Evolutionary conservation across 2,329 filamentous ascomycete species (phyloP), one percentile per base, ranked within the genome.

Genomic region (Pseudopyrenochaeta lycopersici): DNA sequence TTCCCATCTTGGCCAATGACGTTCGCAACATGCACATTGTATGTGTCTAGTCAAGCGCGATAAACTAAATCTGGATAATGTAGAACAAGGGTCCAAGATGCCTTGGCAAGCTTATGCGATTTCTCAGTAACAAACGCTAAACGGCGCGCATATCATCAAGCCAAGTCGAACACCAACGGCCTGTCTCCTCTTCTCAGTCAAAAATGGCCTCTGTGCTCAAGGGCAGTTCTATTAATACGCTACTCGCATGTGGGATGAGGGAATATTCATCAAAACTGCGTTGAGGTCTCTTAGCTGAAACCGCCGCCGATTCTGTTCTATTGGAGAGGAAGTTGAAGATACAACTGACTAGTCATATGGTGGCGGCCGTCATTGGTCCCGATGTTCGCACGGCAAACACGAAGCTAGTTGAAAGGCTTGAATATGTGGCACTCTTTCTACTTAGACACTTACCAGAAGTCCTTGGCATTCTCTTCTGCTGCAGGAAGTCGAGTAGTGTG

Each of bases 361-460:
- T 39, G 18, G 18, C 9, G 14, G 17, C 15, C 7, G 11, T 36
- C 12, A 17, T 15, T 3, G 17, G 17, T 36, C 33, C 17, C 9
- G 14, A 20, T 11, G 14, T 23, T 23, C 11, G 36, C 10, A 39
- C 7, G 21, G 36, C 17, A 21, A 3, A 17, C 15, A 23, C 7
- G 15, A 42, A 42, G 14, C 6, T 30, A n/a, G 23, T 30, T 7
- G 40, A 11, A 14, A 21, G 17, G 27, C 18, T 2, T 23, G 17
- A 9, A 17, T 15, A 17, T 17, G 17, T 21, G 5, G 3, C 17
- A 41, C 21, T 29, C 4, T 42, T 30, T n/a, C 5, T 27, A 21
- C 27, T n/a, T 6, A 49, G 43, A 39, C 35, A 18, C 45, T 66
- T 55, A 76, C 73, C 73, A 76, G 49, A 74, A 74, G 46, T 67